Percentiles rank a stretch among this genome's conserved stretches.
phyloP scores from a whole-genome alignment of 768 basidiomycete genomes.

The Sporobolomyces pararoseus region DNA sequence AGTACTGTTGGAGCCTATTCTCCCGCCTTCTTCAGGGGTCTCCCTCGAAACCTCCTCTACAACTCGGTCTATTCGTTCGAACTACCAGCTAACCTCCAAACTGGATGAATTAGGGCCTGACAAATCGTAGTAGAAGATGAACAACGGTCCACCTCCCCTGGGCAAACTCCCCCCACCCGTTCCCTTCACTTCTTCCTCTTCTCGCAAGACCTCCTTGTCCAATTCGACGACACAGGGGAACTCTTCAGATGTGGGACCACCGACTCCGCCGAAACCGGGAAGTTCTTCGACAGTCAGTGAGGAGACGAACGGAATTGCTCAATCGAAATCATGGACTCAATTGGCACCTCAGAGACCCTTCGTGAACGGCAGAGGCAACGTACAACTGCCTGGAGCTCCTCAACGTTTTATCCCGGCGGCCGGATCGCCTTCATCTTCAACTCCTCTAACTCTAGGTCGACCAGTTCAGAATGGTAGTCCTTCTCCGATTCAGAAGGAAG shows the following conservation, averaged over 20 bases:
- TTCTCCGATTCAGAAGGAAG: neutral
- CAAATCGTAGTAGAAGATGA: too few relatives aligned
- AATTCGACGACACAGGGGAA: neutral
- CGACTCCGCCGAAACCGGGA: neutral
- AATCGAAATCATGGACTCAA: slow-evolving; percentile 31
- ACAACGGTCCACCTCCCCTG: neutral
- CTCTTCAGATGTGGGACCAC: neutral
- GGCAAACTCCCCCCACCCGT: slow-evolving; percentile 5
- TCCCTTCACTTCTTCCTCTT: neutral
- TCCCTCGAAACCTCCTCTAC: too few relatives aligned
- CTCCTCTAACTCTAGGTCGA: neutral
- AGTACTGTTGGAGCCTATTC: too few relatives aligned
- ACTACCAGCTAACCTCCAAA: too few relatives aligned
- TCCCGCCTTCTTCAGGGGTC: too few relatives aligned
- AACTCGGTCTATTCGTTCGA: too few relatives aligned
- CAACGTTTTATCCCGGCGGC: slow-evolving; percentile 21
- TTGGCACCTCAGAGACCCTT: slow-evolving; percentile 18
- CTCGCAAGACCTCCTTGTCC: neutral
- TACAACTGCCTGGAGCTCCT: slow-evolving; percentile 9
- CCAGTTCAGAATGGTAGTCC: neutral
- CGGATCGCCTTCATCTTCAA: neutral
- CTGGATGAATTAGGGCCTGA: too few relatives aligned
- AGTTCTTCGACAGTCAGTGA: neutral
- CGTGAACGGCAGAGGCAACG: slow-evolving; percentile 35
- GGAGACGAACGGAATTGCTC: slow-evolving; percentile 6